Evolutionary conservation across 1,139 yeast genomes (phyloP).

Genomic region (Diutina ranongensis): DNA sequence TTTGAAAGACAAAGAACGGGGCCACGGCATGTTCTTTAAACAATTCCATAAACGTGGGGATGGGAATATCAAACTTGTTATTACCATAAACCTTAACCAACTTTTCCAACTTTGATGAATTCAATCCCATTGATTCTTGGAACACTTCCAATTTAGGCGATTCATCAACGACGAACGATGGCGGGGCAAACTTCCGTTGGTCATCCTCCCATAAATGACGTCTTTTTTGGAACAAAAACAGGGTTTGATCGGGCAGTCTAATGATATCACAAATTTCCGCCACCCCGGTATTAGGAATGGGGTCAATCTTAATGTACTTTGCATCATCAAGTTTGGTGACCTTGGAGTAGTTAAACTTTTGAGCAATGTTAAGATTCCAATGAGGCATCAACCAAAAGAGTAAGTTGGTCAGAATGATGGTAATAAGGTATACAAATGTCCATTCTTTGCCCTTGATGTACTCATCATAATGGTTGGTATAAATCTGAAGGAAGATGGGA

Average conservation of each 20-base stretch:
- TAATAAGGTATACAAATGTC: conserved; percentile 80
- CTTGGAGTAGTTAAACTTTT: conserved; percentile 54
- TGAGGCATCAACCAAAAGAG: conserved; percentile 87
- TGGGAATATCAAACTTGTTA: conserved; percentile 86
- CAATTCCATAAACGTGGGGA: conserved; percentile 82
- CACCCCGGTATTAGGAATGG: conserved; percentile 78
- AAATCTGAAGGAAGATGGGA: conserved; percentile 63
- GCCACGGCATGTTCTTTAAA: conserved; percentile 98
- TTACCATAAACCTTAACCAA: conserved; percentile 59
- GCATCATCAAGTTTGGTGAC: conserved; percentile 53
- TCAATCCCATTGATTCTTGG: conserved; percentile 53
- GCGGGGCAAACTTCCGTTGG: conserved; percentile 58
- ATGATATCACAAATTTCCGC: conserved; percentile 65
- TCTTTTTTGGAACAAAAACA: conserved; percentile 86
- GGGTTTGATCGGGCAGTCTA: conserved; percentile 43
- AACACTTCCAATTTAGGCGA: conserved; percentile 46
- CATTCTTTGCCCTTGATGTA: conserved; percentile 75
- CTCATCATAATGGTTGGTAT: conserved; percentile 57
- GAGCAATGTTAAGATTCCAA: conserved; percentile 73
- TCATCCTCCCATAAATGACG: conserved; percentile 63
- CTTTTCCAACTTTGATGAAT: conserved; percentile 41
- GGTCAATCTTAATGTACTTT: conserved; percentile 58
- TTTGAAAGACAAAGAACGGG: conserved; percentile 93
- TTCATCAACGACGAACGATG: conserved; percentile 63
- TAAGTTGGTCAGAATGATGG: conserved; percentile 61